Percentiles rank a stretch among this genome's conserved stretches.
Evolutionary conservation across 2,329 filamentous ascomycete species (phyloP).

Genomic region (Pseudogymnoascus sp.): DNA sequence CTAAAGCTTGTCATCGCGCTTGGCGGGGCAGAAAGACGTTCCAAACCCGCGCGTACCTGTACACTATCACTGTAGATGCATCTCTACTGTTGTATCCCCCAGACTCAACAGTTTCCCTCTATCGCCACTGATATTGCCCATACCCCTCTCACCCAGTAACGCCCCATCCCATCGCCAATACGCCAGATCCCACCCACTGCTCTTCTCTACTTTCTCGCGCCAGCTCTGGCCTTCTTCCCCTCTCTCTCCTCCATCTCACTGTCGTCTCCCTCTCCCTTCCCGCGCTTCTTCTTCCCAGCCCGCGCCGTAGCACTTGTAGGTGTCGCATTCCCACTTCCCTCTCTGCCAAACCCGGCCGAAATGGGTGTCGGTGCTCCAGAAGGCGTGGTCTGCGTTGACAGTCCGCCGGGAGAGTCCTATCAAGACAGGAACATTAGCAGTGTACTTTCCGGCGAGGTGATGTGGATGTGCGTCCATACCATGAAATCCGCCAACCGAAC

Average conservation of each 20-base stretch:
- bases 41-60: neutral
- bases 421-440: conserved; percentile 23
- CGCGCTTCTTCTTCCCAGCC: conserved; percentile 38
- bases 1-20: conserved; percentile 4
- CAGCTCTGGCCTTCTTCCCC: conserved; percentile 29
- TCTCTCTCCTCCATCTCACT: conserved; percentile 50
- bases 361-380: conserved; percentile 47
- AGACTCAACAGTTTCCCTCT: neutral
- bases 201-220: neutral
- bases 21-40: neutral
- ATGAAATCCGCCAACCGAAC: conserved; percentile 26
- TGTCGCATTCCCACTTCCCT: conserved; percentile 42
- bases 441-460: conserved; percentile 28
- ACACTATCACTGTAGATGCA: neutral
- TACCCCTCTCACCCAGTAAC: neutral
- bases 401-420: conserved; percentile 24
- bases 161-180: neutral
- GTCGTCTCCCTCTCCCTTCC: conserved; percentile 36
- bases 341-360: conserved; percentile 45
- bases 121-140: neutral
- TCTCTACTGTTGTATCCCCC: neutral
- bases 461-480: conserved; percentile 31
- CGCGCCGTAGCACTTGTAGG: conserved; percentile 44
- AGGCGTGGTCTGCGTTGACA: conserved; percentile 25
- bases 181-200: neutral